A percentile compares a stretch with the other conserved stretches of the same genome.
phyloP scores from a whole-genome alignment of 768 basidiomycete genomes.

The Macrocybe gigantea region DNA sequence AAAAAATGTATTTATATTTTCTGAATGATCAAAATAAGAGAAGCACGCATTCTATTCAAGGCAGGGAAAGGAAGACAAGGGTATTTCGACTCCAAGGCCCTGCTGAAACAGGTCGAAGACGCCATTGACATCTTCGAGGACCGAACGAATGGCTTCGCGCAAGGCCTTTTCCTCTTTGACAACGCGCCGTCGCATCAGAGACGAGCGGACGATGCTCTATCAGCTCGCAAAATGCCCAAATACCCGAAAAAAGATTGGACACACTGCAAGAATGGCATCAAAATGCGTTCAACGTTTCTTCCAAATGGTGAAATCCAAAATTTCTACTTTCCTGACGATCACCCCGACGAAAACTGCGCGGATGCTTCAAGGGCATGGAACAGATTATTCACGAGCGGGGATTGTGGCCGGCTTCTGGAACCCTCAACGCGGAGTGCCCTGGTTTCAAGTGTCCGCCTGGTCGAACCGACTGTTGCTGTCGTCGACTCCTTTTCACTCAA shows the following conservation, averaged over 20 bases:
- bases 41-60: constrained; percentile 5
- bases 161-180: neutral
- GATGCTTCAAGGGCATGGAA: neutral
- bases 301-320: too few relatives aligned
- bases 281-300: too few relatives aligned
- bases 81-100: constrained; percentile 10
- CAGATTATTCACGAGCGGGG: too few relatives aligned
- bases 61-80: constrained; percentile 14
- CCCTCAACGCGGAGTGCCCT: too few relatives aligned
- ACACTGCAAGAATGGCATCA: too few relatives aligned
- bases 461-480: neutral
- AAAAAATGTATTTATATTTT: neutral
- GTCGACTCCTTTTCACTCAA: neutral
- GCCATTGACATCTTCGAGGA: constrained; percentile 14
- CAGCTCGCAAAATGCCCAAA: too few relatives aligned
- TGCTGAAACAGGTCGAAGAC: constrained; percentile 8
- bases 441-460: neutral
- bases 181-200: neutral
- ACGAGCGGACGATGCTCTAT: too few relatives aligned
- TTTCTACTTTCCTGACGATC: too few relatives aligned
- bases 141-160: neutral
- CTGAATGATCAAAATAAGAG: neutral
- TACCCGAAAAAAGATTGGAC: too few relatives aligned
- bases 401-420: too few relatives aligned
- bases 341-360: neutral